Evolutionary conservation across 139 green algal species (phyloP).

Genomic region (Coccomyxa sp.): DNA sequence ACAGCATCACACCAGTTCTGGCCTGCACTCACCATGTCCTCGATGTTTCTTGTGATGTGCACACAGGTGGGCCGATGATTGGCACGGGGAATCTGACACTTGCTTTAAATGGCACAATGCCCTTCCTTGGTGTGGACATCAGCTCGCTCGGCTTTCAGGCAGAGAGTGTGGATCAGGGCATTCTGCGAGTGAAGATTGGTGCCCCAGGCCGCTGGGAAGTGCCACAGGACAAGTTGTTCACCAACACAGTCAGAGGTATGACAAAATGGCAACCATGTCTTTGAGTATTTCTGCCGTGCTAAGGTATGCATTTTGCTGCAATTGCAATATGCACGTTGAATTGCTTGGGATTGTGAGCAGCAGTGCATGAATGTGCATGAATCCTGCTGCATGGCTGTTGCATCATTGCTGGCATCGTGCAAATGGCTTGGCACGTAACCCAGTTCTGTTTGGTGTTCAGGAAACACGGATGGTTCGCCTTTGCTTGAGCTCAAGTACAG

Average conservation of each 20-base stretch:
- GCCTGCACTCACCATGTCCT: neutral
- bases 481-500: neutral
- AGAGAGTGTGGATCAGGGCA: neutral
- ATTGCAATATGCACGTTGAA: too few relatives aligned
- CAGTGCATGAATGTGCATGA: too few relatives aligned
- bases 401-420: too few relatives aligned
- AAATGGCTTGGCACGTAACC: too few relatives aligned
- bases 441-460: too few relatives aligned
- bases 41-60: neutral
- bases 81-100: neutral
- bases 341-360: too few relatives aligned
- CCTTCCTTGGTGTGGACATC: slow-evolving; percentile 25
- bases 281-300: too few relatives aligned
- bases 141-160: neutral
- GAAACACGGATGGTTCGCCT: too few relatives aligned
- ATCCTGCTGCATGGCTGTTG: too few relatives aligned
- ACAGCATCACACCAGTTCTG: neutral
- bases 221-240: slow-evolving; percentile 12
- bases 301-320: too few relatives aligned
- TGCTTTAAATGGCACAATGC: neutral
- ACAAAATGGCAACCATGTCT: too few relatives aligned
- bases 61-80: neutral
- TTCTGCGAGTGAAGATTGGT: slow-evolving; percentile 17
- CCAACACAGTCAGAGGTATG: neutral
- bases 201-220: slow-evolving; percentile 26